Base-by-base conservation (phyloP, 208 protist species). In the Crithidia expoeki region DNA sequence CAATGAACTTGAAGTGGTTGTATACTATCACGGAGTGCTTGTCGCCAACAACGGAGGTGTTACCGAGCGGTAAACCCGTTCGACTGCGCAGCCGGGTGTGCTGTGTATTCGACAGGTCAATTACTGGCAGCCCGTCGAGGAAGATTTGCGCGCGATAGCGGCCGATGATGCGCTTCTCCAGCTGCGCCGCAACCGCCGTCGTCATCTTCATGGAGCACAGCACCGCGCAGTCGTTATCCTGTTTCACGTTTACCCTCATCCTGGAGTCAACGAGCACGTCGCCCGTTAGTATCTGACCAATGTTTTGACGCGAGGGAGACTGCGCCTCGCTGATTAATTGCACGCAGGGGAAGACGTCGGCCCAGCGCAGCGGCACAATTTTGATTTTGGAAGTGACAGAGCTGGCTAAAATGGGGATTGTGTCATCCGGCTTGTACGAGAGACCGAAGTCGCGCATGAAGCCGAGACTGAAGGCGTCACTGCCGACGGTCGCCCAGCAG, bases 1-100 rank as follows among this genome's bases (percentile, higher is more conserved):
- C 80, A 11, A 60, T 25, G 52, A 93, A 89, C 46, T 81, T 21
- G 19, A 89, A 42, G 71, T 90, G 83, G 51, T 93, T 93, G 74
- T 89, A 83, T 17, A 90, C 83, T 74, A 27, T 68, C 71, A 47
- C 11, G 1, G 0, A 0, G 19, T 10, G 21, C 40, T 53, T 23
- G 14, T 19, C 0, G 0, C 4, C 3, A 0, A 2, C 9, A 7
- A 4, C 1, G 0, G 14, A 46, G 23, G 49, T 11, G 50, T 66
- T 44, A 51, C 73, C 73, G 28, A 74, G 64, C 28, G 21, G 52
- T n/a, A n/a, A 0, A 75, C 70, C 70, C 0, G 50, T 75, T 3
- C 30, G 44, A 23, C 27, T 75, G 70, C 70, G 60, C 23, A 19
- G 61, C 30, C 32, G 44, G 14, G 1, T 28, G 25, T 5, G 11